A percentile compares a stretch with the other conserved stretches of the same genome.
These are phyloP conservation scores for Ceratobasidium sp. DNA, from an alignment of 1,284 basidiomycete genomes.

Conservation along the genomic window DNA sequence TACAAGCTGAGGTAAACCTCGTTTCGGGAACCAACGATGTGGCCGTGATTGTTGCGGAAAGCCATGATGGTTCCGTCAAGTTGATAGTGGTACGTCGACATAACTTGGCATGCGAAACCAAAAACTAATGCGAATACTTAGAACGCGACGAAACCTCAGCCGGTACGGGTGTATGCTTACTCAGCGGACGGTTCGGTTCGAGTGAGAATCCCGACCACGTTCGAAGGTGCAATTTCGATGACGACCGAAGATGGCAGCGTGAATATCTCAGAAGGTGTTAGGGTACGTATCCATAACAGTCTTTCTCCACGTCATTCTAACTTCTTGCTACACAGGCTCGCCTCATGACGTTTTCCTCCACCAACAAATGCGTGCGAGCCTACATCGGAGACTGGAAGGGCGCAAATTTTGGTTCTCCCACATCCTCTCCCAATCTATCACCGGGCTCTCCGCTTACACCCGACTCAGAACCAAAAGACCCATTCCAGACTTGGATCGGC, in stretches of 20 bases:
- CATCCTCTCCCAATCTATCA: not conserved
- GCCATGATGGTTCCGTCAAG: conserved; percentile 40
- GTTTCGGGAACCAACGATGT: not conserved
- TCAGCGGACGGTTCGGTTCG: conserved; percentile 37
- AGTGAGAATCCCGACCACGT: conserved; percentile 27
- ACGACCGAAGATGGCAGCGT: conserved; percentile 29
- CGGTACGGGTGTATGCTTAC: conserved; percentile 25
- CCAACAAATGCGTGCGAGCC: conserved; percentile 22
- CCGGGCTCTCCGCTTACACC: not conserved
- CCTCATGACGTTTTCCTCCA: conserved; percentile 23
- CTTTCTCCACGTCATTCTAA: not conserved
- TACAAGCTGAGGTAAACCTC: conserved; percentile 30
- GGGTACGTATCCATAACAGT: not conserved
- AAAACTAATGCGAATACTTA: not conserved
- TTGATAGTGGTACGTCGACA: conserved; percentile 25
- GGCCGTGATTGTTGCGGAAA: conserved; percentile 35
- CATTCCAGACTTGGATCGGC: conserved; percentile 39
- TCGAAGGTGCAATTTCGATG: conserved; percentile 43
- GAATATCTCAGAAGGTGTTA: conserved; percentile 33
- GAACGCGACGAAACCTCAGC: conserved; percentile 8
- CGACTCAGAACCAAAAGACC: conserved; percentile 16
- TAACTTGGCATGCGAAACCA: not conserved
- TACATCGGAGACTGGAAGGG: conserved; percentile 41
- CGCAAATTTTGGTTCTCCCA: conserved; percentile 25
- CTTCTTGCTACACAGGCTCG: not conserved